Percentiles rank a stretch among this genome's conserved stretches.
These are phyloP conservation scores for Leptomonas pyrrhocoris DNA, from an alignment of 208 protist genomes.

Conservation along the genomic window DNA sequence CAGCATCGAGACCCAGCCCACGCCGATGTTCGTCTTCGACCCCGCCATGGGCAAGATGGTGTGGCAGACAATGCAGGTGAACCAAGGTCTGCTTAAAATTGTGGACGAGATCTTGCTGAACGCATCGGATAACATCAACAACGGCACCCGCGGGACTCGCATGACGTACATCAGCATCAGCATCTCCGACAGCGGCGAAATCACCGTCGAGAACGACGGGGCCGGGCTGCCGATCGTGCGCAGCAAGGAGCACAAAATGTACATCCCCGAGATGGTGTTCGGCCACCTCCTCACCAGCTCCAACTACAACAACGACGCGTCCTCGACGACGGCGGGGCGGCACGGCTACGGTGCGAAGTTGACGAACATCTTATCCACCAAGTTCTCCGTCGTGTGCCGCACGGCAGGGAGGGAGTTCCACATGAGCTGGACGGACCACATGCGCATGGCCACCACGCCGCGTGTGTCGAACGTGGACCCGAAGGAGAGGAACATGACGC, in stretches of 20 bases:
- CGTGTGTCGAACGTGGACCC: slow-evolving; percentile 80
- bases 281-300: slow-evolving; percentile 96
- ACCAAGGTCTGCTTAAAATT: slow-evolving; percentile 97
- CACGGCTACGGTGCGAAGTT: slow-evolving; percentile 98
- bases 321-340: slow-evolving; percentile 93
- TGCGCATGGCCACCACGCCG: slow-evolving; percentile 93
- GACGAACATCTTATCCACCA: slow-evolving; percentile 99
- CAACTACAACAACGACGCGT: slow-evolving; percentile 96
- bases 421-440: slow-evolving; percentile 98
- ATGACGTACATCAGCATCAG: slow-evolving; percentile 93
- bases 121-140: slow-evolving; percentile 96
- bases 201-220: slow-evolving; percentile 96
- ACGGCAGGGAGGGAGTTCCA: slow-evolving; percentile 89
- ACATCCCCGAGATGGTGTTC: slow-evolving; percentile 98
- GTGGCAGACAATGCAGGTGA: slow-evolving; percentile 92
- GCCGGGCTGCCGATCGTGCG: slow-evolving; percentile 92
- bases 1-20: slow-evolving; percentile 86
- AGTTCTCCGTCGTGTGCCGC: slow-evolving; percentile 95
- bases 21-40: slow-evolving; percentile 92
- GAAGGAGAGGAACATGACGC: slow-evolving; percentile 77
- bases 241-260: slow-evolving; percentile 93
- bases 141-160: slow-evolving; percentile 45
- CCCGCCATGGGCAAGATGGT: slow-evolving; percentile 79
- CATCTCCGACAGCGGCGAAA: slow-evolving; percentile 88
- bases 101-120: slow-evolving; percentile 99